Percentiles rank a stretch among this genome's conserved stretches.
Conservation (phyloP, 2,329 filamentous ascomycete genomes). For the Chrysoporthe cubensis region DNA sequence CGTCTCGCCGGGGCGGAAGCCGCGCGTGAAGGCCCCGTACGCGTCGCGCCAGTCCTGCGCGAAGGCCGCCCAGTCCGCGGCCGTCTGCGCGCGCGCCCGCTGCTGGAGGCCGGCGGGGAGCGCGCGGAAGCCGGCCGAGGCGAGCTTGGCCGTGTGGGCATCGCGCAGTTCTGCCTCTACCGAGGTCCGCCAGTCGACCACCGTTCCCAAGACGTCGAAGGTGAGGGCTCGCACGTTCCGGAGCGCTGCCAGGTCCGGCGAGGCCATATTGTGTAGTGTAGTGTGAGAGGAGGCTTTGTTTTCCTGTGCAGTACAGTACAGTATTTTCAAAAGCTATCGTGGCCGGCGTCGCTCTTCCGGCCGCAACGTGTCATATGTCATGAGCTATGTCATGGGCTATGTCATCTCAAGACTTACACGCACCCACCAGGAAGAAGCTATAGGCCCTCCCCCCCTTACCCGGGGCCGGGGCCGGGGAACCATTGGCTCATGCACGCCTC, state of each 20-base stretch:
- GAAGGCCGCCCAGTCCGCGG: constrained; percentile 65
- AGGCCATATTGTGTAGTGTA: constrained; percentile 13
- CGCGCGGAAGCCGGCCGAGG: constrained; percentile 48
- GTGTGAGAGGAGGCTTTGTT: too few relatives aligned
- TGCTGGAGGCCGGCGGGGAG: constrained; percentile 51
- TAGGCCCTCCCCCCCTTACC: neutral
- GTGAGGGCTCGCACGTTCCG: constrained; percentile 59
- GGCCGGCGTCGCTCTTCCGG: too few relatives aligned
- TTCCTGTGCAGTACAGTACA: neutral
- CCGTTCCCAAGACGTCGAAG: constrained; percentile 81
- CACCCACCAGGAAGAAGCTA: too few relatives aligned
- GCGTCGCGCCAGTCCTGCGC: constrained; percentile 71
- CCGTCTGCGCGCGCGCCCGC: constrained; percentile 54
- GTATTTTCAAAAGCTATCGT: too few relatives aligned
- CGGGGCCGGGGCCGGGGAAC: neutral
- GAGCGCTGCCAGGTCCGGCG: constrained; percentile 22
- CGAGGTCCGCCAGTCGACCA: constrained; percentile 76
- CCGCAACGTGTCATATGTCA: too few relatives aligned
- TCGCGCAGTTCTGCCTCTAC: constrained; percentile 61
- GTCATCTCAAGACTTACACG: too few relatives aligned
- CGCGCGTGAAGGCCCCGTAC: constrained; percentile 64
- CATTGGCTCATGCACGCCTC: too few relatives aligned
- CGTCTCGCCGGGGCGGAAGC: constrained; percentile 51
- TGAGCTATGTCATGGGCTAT: too few relatives aligned
- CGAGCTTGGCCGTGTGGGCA: constrained; percentile 53